phyloP scores from a whole-genome alignment of 495 filamentous ascomycete species.

The Chlorociboria aeruginascens region DNA sequence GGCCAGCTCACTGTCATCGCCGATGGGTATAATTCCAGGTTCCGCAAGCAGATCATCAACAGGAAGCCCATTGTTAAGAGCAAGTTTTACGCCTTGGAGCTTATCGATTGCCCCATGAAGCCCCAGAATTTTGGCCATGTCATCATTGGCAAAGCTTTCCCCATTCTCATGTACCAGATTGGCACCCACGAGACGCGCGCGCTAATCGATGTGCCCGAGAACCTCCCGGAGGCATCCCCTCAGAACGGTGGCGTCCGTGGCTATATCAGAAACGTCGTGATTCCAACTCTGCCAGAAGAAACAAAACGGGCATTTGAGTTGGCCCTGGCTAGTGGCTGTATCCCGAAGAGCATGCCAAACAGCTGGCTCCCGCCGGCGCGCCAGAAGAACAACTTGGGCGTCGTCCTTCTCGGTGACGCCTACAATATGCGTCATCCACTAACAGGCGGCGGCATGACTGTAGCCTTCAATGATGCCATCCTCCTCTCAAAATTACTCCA shows the following conservation, averaged over 20 bases:
- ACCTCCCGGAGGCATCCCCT: conserved; percentile 53
- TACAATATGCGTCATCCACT: conserved; percentile 78
- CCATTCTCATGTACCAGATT: conserved; percentile 91
- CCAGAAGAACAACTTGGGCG: conserved; percentile 50
- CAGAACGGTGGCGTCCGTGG: conserved; percentile 66
- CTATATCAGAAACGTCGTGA: conserved; percentile 63
- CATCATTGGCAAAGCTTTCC: conserved; percentile 61
- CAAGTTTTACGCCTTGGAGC: conserved; percentile 82
- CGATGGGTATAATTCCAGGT: conserved; percentile 85
- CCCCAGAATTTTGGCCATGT: conserved; percentile 68
- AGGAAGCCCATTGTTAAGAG: conserved; percentile 53
- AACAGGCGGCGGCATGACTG: conserved; percentile 74
- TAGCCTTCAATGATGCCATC: conserved; percentile 65
- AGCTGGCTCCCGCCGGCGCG: conserved; percentile 72
- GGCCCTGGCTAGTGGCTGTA: conserved; percentile 63
- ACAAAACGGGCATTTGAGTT: conserved; percentile 57
- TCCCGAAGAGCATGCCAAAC: conserved; percentile 80
- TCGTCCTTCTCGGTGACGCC: conserved; percentile 70
- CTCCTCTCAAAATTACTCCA: conserved; percentile 49
- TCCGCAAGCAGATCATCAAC: conserved; percentile 66
- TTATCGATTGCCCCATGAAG: conserved; percentile 71
- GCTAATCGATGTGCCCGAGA: conserved; percentile 73
- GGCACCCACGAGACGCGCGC: conserved; percentile 84
- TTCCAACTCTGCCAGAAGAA: conserved; percentile 57
- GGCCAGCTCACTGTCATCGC: conserved; percentile 73